phyloP scores from a whole-genome alignment of 768 basidiomycete species.

The Pleurotus sapidus region DNA sequence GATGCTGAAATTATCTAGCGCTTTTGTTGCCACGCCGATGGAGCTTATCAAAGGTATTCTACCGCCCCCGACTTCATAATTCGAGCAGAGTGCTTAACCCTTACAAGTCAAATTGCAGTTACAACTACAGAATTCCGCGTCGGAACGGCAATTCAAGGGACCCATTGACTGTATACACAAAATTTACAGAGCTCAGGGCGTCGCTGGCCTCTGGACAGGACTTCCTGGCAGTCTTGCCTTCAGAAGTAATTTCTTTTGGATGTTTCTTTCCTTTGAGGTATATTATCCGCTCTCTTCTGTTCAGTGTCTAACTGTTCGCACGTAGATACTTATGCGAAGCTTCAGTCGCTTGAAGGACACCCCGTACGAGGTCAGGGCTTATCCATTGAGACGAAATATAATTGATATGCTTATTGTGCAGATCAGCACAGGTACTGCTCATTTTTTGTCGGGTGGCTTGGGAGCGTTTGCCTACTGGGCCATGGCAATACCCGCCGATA shows the following conservation, averaged over 20 bases:
- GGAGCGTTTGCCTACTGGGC: slow-evolving; percentile 65
- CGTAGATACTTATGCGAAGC: slow-evolving; percentile 56
- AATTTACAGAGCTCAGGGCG: slow-evolving; percentile 59
- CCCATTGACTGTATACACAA: slow-evolving; percentile 67
- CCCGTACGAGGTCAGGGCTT: slow-evolving; percentile 46
- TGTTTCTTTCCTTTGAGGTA: slow-evolving; percentile 74
- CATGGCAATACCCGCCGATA: slow-evolving; percentile 73
- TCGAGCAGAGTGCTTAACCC: background rate
- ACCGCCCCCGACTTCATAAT: background rate
- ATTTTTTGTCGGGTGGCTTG: slow-evolving; percentile 65
- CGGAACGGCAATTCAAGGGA: slow-evolving; percentile 58
- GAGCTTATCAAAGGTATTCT: slow-evolving; percentile 69
- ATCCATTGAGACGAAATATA: background rate
- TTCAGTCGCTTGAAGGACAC: slow-evolving; percentile 57
- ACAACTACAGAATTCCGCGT: slow-evolving; percentile 49
- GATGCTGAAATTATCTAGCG: slow-evolving; percentile 33
- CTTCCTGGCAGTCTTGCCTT: slow-evolving; percentile 72
- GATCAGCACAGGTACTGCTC: slow-evolving; percentile 60
- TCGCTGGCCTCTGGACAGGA: slow-evolving; percentile 71
- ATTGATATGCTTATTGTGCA: slow-evolving; percentile 18
- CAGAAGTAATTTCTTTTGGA: slow-evolving; percentile 74
- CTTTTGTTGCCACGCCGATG: slow-evolving; percentile 71
- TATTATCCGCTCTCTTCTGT: slow-evolving; percentile 10
- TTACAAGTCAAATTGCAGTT: slow-evolving; percentile 63
- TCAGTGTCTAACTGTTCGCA: slow-evolving; percentile 15